phyloP scores from a whole-genome alignment of 257 asterid species.

The Solanum paucissectum region DNA sequence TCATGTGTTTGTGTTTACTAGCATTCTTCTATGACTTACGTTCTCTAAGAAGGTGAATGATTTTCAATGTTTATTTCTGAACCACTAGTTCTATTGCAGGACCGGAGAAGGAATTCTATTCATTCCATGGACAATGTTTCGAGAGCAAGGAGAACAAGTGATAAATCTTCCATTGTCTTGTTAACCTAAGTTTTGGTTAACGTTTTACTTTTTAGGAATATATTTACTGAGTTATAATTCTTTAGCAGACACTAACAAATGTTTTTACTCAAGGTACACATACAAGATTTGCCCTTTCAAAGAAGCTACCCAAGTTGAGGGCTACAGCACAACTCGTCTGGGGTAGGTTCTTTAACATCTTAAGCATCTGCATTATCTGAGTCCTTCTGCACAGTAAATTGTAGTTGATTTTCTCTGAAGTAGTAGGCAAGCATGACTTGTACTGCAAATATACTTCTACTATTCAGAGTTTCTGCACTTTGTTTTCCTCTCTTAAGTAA shows the following conservation, averaged over 20 bases:
- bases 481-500: background rate
- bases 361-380: background rate
- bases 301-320: slow-evolving; percentile 92
- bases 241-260: slow-evolving; percentile 1
- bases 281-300: slow-evolving; percentile 89
- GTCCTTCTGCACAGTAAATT: background rate
- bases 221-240: slow-evolving; percentile 4
- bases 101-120: slow-evolving; percentile 81
- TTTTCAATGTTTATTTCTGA: slow-evolving; percentile 16
- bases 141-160: slow-evolving; percentile 93
- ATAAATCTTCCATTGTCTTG: slow-evolving; percentile 10
- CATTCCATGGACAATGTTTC: slow-evolving; percentile 86
- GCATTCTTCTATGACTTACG: background rate
- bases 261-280: slow-evolving; percentile 55
- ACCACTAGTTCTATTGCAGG: slow-evolving; percentile 45
- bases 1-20: background rate
- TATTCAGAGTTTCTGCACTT: background rate
- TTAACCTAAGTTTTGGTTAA: background rate
- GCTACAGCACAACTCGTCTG: slow-evolving; percentile 81
- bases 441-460: background rate
- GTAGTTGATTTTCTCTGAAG: background rate
- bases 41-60: background rate
- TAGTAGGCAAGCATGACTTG: background rate
- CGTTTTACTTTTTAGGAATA: background rate
- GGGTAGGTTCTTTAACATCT: slow-evolving; percentile 48